Base-by-base conservation (phyloP, 257 asterid genomes). In the Echites panduratus region DNA sequence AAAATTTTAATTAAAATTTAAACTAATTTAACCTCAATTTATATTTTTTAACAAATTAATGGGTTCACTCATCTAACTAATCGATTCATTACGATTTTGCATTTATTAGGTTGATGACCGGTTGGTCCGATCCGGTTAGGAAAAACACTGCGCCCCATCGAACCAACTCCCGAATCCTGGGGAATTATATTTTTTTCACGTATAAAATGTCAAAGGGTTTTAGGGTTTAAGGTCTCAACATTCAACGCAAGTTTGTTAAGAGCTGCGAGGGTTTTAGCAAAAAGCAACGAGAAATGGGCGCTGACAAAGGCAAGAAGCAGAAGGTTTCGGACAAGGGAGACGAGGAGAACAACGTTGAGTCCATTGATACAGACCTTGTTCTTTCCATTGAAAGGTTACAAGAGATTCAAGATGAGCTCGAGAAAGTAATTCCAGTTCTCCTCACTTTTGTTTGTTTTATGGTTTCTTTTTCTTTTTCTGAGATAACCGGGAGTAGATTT, bases 381-480 rank as follows among this genome's bases (percentile, higher is more conserved):
- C 75, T 79, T 65, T 88, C 96, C 40, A 85, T 92, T 58, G 94
- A 90, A 67, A 90, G 84, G 86, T 87, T 92, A 76, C 98, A 90
- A 77, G 96, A 87, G 79, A 81, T 92, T 81, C 96, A 92, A 78
- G 98, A 90, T 58, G 98, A 92, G 74, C 96, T 92, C 41, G 98
- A 92, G 45, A 88, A 85, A 77, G 98, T 90, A 65, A 58, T 35
- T 71, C 43, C 54, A 24, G 8, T 48, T 72, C 44, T 54, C 0
- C 19, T n/a, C 41, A 41, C 57, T n/a, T 50, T 27, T 19, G 27
- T 52, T 32, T 50, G 13, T 32, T 32, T 32, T 32, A 32, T 32
- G 38, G 38, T 32, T 32, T 32, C 38, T 32, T 1, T 32, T 32
- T 32, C 3, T 32, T 32, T 32, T 32, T 32, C 3, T 32, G 38